phyloP scores from a whole-genome alignment of 352 stramenopile genomes.

The Phytophthora capsici region DNA sequence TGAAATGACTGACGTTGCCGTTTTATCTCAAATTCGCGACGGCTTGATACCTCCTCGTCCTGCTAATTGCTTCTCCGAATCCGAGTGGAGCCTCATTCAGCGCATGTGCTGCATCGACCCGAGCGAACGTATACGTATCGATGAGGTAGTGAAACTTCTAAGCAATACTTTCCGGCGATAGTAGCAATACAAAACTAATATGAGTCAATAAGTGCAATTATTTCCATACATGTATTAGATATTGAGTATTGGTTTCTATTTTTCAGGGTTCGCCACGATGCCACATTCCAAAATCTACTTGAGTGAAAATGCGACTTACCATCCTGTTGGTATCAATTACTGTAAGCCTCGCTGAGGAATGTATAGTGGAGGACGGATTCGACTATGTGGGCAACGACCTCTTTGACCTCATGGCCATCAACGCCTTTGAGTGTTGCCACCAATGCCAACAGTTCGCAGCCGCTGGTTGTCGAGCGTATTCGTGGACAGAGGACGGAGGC shows the following conservation, averaged over 20 bases:
- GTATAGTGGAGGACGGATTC: constrained; percentile 35
- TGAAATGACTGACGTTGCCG: constrained; percentile 18
- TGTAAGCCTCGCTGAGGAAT: constrained; percentile 1
- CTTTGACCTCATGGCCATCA: constrained; percentile 5
- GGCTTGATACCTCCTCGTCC: constrained; percentile 30
- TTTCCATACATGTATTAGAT: not conserved
- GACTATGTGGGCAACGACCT: constrained; percentile 50
- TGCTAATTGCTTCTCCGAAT: constrained; percentile 34
- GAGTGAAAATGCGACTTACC: constrained; percentile 2
- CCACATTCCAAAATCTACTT: constrained; percentile 11
- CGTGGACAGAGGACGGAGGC: constrained; percentile 53
- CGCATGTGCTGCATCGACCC: constrained; percentile 40
- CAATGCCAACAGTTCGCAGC: constrained; percentile 21
- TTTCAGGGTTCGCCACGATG: not conserved
- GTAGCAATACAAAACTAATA: too few species aligned
- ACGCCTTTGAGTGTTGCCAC: constrained; percentile 34
- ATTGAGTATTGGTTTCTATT: constrained; percentile 1
- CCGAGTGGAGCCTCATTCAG: constrained; percentile 40
- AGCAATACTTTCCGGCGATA: too few species aligned
- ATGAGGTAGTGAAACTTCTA: constrained; percentile 19
- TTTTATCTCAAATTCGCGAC: constrained; percentile 25
- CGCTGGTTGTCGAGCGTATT: constrained; percentile 45
- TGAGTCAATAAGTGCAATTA: constrained; percentile 1
- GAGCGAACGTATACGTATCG: constrained; percentile 21
- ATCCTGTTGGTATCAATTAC: not conserved